A percentile compares a stretch with the other conserved stretches of the same genome.
Evolutionary conservation across 2,329 filamentous ascomycete genomes (phyloP).

Genomic region (Massarina eburnea): DNA sequence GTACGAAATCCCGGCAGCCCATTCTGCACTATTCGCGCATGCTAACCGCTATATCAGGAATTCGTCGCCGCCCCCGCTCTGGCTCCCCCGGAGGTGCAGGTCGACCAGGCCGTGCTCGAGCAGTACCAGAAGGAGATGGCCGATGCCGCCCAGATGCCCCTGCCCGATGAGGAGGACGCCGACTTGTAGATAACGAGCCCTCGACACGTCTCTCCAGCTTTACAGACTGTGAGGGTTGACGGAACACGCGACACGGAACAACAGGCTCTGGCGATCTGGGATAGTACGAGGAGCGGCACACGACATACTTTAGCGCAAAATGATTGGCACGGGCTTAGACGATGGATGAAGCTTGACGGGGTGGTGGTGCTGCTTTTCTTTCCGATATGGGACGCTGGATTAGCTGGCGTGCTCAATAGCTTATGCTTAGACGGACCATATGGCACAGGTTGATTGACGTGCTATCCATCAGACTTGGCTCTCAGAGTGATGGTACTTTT

Average conservation of each 20-base stretch:
- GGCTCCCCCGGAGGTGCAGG: slow-evolving; percentile 86
- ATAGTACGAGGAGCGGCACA: slow-evolving; percentile 13
- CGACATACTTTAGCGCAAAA: neutral
- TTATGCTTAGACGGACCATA: slow-evolving; percentile 26
- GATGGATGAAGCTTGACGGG: slow-evolving; percentile 14
- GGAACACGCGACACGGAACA: slow-evolving; percentile 32
- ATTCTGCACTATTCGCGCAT: slow-evolving; percentile 9
- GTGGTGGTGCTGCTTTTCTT: slow-evolving; percentile 16
- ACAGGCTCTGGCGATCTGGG: slow-evolving; percentile 25
- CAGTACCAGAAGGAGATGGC: slow-evolving; percentile 89
- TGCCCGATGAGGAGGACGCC: slow-evolving; percentile 92
- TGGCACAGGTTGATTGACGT: neutral
- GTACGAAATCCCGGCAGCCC: slow-evolving; percentile 53
- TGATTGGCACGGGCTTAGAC: slow-evolving; percentile 7
- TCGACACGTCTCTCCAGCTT: slow-evolving; percentile 21
- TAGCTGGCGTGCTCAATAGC: slow-evolving; percentile 36
- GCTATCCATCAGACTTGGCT: neutral
- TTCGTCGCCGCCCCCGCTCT: slow-evolving; percentile 95
- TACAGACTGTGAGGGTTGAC: slow-evolving; percentile 17
- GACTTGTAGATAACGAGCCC: slow-evolving; percentile 51
- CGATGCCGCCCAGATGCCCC: slow-evolving; percentile 75
- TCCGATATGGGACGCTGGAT: slow-evolving; percentile 24
- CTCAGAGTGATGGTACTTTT: neutral
- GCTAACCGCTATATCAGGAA: slow-evolving; percentile 60
- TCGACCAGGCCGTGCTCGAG: slow-evolving; percentile 80